These are phyloP conservation scores for Kuraishia capsulata DNA, from an alignment of 805 yeast genomes.

Conservation along the genomic window DNA sequence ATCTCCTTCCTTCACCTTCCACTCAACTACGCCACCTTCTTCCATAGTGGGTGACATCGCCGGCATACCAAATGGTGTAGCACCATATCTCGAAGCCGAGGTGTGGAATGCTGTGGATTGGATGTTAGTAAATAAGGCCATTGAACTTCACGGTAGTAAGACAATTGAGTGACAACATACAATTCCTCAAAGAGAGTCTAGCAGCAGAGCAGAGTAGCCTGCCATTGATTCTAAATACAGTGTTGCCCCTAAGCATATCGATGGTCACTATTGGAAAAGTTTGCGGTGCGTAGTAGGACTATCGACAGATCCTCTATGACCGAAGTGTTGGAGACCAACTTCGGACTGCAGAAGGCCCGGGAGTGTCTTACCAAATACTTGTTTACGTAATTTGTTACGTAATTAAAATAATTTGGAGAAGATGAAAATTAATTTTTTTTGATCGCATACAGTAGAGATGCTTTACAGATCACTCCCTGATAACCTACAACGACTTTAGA, in stretches of 20 bases:
- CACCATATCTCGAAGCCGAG: constrained; percentile 20
- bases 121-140: not conserved
- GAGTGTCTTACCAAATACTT: no score
- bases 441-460: constrained; percentile 4
- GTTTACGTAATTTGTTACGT: not conserved
- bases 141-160: not conserved
- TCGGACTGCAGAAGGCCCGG: no score
- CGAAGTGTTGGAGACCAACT: no score
- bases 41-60: constrained; percentile 99
- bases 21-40: constrained; percentile 82
- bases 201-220: no score
- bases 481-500: constrained; percentile 1
- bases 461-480: not conserved
- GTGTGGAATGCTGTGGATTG: constrained; percentile 19
- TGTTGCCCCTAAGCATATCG: no score
- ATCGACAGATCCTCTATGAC: no score
- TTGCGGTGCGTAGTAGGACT: no score
- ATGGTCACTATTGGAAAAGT: no score
- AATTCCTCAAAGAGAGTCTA: not conserved
- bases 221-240: no score
- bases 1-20: constrained; percentile 82
- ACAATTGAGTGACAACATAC: not conserved
- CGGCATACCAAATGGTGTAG: constrained; percentile 73
- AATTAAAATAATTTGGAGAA: not conserved
- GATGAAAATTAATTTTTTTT: constrained; percentile 2